A percentile compares a stretch with the other conserved stretches of the same genome.
Evolutionary conservation across 2,329 filamentous ascomycete species (phyloP).

Genomic region (Aureobasidium sp.): DNA sequence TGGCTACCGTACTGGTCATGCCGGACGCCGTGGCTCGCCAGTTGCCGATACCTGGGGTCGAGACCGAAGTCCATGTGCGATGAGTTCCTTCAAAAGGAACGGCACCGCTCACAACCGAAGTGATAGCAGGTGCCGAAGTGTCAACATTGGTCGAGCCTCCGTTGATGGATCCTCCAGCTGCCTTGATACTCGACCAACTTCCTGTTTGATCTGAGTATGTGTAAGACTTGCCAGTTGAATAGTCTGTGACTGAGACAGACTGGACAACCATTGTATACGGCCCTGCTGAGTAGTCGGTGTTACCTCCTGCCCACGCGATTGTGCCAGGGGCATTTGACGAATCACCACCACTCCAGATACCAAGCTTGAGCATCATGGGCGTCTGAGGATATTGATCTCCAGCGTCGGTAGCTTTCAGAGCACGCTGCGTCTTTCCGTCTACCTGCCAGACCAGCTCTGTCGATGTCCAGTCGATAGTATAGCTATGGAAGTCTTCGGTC

Average conservation of each 20-base stretch:
- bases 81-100: conserved; percentile 61
- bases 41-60: conserved; percentile 33
- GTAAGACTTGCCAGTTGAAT: conserved; percentile 85
- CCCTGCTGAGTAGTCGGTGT: conserved; percentile 72
- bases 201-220: conserved; percentile 71
- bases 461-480: conserved; percentile 85
- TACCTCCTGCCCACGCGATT: conserved; percentile 80
- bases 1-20: conserved; percentile 30
- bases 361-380: conserved; percentile 90
- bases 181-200: conserved; percentile 70
- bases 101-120: conserved; percentile 53
- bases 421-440: conserved; percentile 67
- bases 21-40: conserved; percentile 34
- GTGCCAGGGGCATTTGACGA: conserved; percentile 70
- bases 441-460: conserved; percentile 82
- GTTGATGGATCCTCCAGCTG: conserved; percentile 65
- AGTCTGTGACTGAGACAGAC: conserved; percentile 72
- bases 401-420: conserved; percentile 61
- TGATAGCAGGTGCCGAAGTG: conserved; percentile 51
- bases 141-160: conserved; percentile 48
- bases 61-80: conserved; percentile 33
- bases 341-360: conserved; percentile 88
- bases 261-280: conserved; percentile 83
- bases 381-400: conserved; percentile 82
- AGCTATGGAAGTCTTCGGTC: conserved; percentile 72